A percentile compares a stretch with the other conserved stretches of the same genome.
Evolutionary conservation across 2,329 filamentous ascomycete genomes (phyloP).

Genomic region (Ustulina deusta): DNA sequence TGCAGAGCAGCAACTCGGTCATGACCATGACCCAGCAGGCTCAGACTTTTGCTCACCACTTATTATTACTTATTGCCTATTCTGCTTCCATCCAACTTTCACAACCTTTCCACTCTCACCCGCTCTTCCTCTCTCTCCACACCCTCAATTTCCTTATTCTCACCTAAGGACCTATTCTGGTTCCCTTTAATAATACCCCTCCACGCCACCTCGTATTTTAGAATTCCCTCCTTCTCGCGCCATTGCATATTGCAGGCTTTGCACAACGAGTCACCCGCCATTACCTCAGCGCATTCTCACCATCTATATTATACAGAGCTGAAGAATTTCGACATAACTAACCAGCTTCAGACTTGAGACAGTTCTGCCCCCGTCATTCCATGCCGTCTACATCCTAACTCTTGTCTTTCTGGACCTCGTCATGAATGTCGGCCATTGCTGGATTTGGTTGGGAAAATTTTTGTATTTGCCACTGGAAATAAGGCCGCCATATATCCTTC

Average conservation of each 20-base stretch:
- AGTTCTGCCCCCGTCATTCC: conserved; percentile 3
- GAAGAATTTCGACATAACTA: conserved; percentile 11
- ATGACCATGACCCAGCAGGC: conserved; percentile 18
- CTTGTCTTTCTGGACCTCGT: conserved; percentile 22
- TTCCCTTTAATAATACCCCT: conserved; percentile 19
- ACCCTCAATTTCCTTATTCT: conserved; percentile 18
- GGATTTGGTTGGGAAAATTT: conserved; percentile 30
- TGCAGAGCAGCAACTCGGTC: conserved; percentile 23
- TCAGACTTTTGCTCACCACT: conserved; percentile 24
- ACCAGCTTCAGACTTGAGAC: conserved; percentile 21
- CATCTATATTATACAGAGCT: not conserved
- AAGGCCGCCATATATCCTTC: conserved; percentile 20
- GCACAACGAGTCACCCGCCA: conserved; percentile 1
- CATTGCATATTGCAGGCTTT: conserved; percentile 7
- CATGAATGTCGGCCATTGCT: conserved; percentile 32
- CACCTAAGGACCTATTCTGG: conserved; percentile 8
- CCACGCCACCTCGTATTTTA: conserved; percentile 3
- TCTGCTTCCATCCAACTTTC: conserved; percentile 31
- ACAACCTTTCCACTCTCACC: conserved; percentile 28
- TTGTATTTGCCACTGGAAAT: conserved; percentile 27
- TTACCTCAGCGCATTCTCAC: conserved; percentile 5
- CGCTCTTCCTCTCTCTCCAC: conserved; percentile 25
- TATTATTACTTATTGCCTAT: conserved; percentile 36
- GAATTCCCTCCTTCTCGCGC: conserved; percentile 17
- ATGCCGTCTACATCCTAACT: conserved; percentile 5